Percentiles rank a stretch among this genome's conserved stretches.
These are phyloP conservation scores for Microcera coccophila DNA, from an alignment of 2,329 filamentous ascomycete genomes.

Conservation along the genomic window DNA sequence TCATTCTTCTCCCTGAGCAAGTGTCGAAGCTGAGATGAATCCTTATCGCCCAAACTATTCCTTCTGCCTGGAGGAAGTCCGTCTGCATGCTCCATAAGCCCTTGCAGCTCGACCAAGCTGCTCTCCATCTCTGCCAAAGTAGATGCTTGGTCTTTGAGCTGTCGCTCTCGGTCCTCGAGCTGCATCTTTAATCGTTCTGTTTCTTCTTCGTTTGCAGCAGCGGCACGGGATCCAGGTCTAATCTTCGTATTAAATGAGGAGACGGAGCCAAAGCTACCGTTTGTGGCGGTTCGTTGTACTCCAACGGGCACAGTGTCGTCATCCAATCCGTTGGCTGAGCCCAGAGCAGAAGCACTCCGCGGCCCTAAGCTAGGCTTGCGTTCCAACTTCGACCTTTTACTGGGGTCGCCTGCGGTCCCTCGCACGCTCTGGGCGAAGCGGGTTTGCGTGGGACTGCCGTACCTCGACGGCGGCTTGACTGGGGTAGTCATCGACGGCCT, in stretches of 20 bases:
- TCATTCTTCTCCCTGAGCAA: slow-evolving; percentile 93
- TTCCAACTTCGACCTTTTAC: slow-evolving; percentile 49
- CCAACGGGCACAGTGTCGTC: slow-evolving; percentile 55
- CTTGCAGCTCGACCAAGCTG: slow-evolving; percentile 72
- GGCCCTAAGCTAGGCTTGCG: slow-evolving; percentile 51
- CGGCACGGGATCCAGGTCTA: slow-evolving; percentile 51
- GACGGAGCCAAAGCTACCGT: slow-evolving; percentile 51
- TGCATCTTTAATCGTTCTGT: slow-evolving; percentile 67
- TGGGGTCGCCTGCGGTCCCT: slow-evolving; percentile 58
- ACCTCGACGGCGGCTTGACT: slow-evolving; percentile 37
- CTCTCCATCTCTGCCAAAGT: slow-evolving; percentile 86
- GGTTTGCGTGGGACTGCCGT: slow-evolving; percentile 48
- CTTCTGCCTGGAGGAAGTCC: slow-evolving; percentile 39
- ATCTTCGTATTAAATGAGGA: slow-evolving; percentile 53
- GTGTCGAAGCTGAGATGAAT: slow-evolving; percentile 72
- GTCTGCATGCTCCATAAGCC: slow-evolving; percentile 61
- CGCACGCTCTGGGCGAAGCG: slow-evolving; percentile 60
- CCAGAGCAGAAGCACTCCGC: slow-evolving; percentile 58
- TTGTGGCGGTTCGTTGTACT: slow-evolving; percentile 49
- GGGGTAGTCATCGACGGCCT: slow-evolving; percentile 54
- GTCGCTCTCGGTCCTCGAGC: slow-evolving; percentile 78
- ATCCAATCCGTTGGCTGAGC: slow-evolving; percentile 49
- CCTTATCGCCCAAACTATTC: slow-evolving; percentile 61
- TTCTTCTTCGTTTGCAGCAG: slow-evolving; percentile 62
- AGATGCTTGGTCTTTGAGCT: slow-evolving; percentile 82